Base-by-base conservation (phyloP, 768 basidiomycete species). In the Boletus vinaceobasis region DNA sequence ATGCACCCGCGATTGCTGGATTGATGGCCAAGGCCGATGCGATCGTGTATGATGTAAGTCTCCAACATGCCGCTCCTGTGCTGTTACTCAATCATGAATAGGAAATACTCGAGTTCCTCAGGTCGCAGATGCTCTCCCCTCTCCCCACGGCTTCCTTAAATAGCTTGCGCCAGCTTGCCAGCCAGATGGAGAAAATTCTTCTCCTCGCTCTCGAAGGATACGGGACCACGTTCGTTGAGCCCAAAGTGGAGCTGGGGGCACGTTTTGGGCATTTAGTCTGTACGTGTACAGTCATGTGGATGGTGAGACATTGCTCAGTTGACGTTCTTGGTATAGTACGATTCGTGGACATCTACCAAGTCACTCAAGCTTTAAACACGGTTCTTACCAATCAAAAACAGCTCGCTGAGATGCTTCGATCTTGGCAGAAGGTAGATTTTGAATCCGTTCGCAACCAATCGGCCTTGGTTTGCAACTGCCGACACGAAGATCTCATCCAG, bases 161-260 rank as follows among this genome's bases (percentile, higher is more conserved):
- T 13, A 87, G 80, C 64, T 76, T 94, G 52, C 85, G 90, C 36
- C 86, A 88, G 65, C 76, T 94, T 50, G 91, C 93, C 13, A 82
- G 89, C 65, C 92, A 93, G 75, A 92, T 94, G 90, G 92, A 94
- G 67, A 92, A 91, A 71, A 88, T 93, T 45, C 75, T 93, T 19
- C 76, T 93, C 42, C 77, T 87, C 46, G 88, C 93, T 15, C 76
- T 94, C 31, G 89, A 90, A 53, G 81, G 80, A 56, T 94, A 93
- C 56, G 89, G 88, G 17, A 88, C 89, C 64, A 92, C 90, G 15
- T 93, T 94, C 71, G 88, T 93, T 38, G 90, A 92, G 69, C 91
- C 92, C 44, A 93, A 93, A 69, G 90, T 94, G 33, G 93, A 94
- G 65, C 75, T 94, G 52, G 90, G 91, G 19, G 91, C 92, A 37